Evolutionary conservation across 1,284 basidiomycete species (phyloP), one percentile per base, ranked within the genome.

Genomic region (Serendipita sp.): DNA sequence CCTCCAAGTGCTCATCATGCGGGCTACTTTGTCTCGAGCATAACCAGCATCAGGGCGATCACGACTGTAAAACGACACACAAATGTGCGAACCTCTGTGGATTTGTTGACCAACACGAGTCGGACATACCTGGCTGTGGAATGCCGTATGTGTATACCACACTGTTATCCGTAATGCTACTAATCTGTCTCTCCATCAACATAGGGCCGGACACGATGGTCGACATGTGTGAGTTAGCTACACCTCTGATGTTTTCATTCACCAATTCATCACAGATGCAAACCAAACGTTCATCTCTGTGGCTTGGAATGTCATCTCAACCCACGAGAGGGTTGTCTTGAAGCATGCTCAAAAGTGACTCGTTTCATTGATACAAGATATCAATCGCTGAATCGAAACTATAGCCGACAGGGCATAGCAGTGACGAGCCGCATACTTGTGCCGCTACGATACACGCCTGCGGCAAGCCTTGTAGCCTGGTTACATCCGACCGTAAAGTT

Each of bases 121-220:
- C 38, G 8, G 69, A 71, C 3, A 65, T 65, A 26, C 70, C 70
- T 43, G 30, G 61, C 1, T 83, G 80, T 68, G 75, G 76, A 10
- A 72, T 79, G 66, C 73, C 71, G 81, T 82, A 66, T 53, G 78
- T 61, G 29, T 38, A 49, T 4, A n/a, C 22, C 2, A 22, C 22
- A 32, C 44, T 45, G 60, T 41, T 43, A 58, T 44, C 5, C 12
- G 13, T 41, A 13, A 41, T 13, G 13, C 38, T 41, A 13, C 38
- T 41, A n/a, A 61, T 63, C 17, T 63, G 50, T 13, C 35, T 63
- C 38, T 35, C 34, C 1, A 64, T n/a, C 49, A 22, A 1, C 30
- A 3, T 62, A 84, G 82, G 13, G 82, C 81, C 12, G 82, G 83
- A 0, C 82, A 84, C 64, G 69, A 75, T 6, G 79, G 80, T 15